These are phyloP conservation scores for Panaeolus cyanescens DNA, from an alignment of 768 basidiomycete genomes.

Conservation along the genomic window DNA sequence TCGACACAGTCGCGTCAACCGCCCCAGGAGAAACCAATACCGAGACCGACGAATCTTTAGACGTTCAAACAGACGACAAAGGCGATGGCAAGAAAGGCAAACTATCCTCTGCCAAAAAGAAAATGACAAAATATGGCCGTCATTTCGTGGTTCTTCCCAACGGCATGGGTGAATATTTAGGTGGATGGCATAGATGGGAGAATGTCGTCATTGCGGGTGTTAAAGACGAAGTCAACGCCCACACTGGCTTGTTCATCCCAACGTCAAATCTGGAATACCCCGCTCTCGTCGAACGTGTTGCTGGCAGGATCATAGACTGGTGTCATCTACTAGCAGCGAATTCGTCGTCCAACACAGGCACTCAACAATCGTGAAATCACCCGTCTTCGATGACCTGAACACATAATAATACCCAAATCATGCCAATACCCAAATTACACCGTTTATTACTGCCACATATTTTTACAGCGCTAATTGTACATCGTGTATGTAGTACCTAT, in stretches of 20 bases:
- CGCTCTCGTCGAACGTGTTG: constrained; percentile 46
- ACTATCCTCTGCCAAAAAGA: constrained; percentile 4
- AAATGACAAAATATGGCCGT: constrained; percentile 29
- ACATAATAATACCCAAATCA: neutral
- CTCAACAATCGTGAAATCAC: neutral
- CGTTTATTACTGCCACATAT: neutral
- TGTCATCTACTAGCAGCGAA: constrained; percentile 25
- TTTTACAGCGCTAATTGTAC: too few species aligned
- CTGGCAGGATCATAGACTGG: constrained; percentile 42
- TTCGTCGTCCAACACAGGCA: neutral
- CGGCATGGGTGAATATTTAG: constrained; percentile 40
- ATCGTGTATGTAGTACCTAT: neutral
- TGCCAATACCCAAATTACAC: neutral
- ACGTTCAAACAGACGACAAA: constrained; percentile 21
- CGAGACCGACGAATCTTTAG: too few species aligned
- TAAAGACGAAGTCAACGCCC: constrained; percentile 57
- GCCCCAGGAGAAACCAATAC: too few species aligned
- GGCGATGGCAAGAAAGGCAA: constrained; percentile 17
- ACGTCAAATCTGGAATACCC: constrained; percentile 53
- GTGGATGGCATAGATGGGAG: constrained; percentile 52
- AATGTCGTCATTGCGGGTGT: constrained; percentile 50
- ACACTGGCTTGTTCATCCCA: constrained; percentile 55
- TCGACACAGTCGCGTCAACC: neutral
- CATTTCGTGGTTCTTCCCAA: constrained; percentile 58
- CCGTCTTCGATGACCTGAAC: neutral